A percentile compares a stretch with the other conserved stretches of the same genome.
These are phyloP conservation scores for Artemisia annua DNA, from an alignment of 129 eudicot genomes.

Conservation along the genomic window DNA sequence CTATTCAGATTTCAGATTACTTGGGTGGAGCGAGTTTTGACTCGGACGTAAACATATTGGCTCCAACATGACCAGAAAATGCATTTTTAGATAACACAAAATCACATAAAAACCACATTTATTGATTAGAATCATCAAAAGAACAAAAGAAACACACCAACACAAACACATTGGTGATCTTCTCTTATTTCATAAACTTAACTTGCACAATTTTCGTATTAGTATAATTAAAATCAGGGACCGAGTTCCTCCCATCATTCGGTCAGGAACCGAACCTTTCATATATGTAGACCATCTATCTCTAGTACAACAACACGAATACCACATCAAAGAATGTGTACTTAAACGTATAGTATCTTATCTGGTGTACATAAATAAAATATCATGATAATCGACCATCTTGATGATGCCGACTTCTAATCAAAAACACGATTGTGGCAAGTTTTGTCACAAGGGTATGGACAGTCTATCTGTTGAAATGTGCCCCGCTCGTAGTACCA, in stretches of 20 bases:
- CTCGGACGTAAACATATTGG: too few relatives aligned
- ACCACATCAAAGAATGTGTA: slow-evolving; percentile 24
- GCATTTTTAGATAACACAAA: background rate
- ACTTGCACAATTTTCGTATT: slow-evolving; percentile 15
- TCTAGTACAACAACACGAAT: slow-evolving; percentile 12
- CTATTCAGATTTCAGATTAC: too few relatives aligned
- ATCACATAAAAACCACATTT: background rate
- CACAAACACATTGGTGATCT: background rate
- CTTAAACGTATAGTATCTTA: slow-evolving; percentile 5
- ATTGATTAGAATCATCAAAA: slow-evolving; percentile 4
- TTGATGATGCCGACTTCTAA: slow-evolving; percentile 10
- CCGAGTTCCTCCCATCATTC: slow-evolving; percentile 11
- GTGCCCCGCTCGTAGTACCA: slow-evolving; percentile 37
- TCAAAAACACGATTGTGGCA: slow-evolving; percentile 42
- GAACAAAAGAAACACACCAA: background rate
- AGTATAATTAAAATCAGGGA: background rate
- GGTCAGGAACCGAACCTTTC: slow-evolving; percentile 3
- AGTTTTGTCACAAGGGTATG: slow-evolving; percentile 39
- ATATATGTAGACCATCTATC: background rate
- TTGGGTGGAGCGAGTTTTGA: too few relatives aligned
- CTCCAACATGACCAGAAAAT: background rate
- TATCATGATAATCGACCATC: background rate
- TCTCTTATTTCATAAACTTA: slow-evolving; percentile 10
- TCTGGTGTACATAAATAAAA: slow-evolving; percentile 17
- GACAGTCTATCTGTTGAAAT: slow-evolving; percentile 35